Percentiles rank a stretch among this genome's conserved stretches.
phyloP scores from a whole-genome alignment of 441 rosid species.

The Euphorbia corollata region DNA sequence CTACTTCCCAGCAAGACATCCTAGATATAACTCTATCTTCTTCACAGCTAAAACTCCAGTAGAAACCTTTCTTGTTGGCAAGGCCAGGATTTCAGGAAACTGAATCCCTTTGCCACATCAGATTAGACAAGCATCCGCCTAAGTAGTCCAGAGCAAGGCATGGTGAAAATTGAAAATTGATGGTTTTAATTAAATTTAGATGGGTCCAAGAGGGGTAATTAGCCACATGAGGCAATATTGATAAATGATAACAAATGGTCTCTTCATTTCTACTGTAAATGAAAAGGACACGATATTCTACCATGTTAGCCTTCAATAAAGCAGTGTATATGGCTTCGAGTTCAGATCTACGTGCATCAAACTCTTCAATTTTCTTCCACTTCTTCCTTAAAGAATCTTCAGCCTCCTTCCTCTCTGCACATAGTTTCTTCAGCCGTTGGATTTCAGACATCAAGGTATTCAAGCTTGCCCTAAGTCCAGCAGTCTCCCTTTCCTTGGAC shows the following conservation, averaged over 20 bases:
- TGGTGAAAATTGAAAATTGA: background rate
- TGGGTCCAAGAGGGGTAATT: background rate
- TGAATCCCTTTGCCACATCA: background rate
- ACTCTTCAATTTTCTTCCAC: slow-evolving; percentile 96
- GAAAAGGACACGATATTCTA: slow-evolving; percentile 25
- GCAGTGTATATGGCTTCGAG: slow-evolving; percentile 77
- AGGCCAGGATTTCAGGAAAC: background rate
- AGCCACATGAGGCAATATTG: background rate
- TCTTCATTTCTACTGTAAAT: slow-evolving; percentile 9
- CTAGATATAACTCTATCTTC: background rate
- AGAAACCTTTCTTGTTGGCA: background rate
- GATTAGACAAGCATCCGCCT: background rate
- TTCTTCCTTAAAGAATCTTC: slow-evolving; percentile 83
- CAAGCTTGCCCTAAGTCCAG: slow-evolving; percentile 83
- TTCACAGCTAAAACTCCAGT: background rate
- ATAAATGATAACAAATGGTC: background rate
- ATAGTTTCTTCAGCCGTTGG: slow-evolving; percentile 67
- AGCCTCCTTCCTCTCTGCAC: slow-evolving; percentile 92
- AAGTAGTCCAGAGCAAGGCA: background rate
- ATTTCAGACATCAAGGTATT: slow-evolving; percentile 77
- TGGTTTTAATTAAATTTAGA: background rate
- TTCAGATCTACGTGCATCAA: slow-evolving; percentile 88
- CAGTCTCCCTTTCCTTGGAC: slow-evolving; percentile 89
- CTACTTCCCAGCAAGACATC: background rate
- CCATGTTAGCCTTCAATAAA: slow-evolving; percentile 79